Conservation (phyloP, 108 stramenopile species). For the Fistulifera solaris region DNA sequence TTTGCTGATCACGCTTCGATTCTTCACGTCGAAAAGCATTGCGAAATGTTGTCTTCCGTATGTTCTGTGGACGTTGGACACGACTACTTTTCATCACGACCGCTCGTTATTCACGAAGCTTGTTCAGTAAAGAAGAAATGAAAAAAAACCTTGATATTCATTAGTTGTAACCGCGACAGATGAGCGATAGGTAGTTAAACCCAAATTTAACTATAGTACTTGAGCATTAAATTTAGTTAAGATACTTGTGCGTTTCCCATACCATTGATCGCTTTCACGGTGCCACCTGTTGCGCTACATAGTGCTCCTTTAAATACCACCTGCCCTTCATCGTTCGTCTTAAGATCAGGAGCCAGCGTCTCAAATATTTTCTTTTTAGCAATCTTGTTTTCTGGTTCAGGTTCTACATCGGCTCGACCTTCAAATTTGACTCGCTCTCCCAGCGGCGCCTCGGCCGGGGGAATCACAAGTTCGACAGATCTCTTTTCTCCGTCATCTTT, state of each 20-base stretch:
- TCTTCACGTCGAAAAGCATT: too few species aligned
- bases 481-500: constrained; percentile 56
- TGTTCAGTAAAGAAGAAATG: too few species aligned
- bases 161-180: too few species aligned
- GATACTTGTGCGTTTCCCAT: constrained; percentile 78
- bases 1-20: too few species aligned
- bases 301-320: constrained; percentile 69
- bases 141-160: too few species aligned
- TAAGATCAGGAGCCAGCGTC: constrained; percentile 67
- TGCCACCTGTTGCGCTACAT: constrained; percentile 46
- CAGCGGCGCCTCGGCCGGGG: constrained; percentile 59
- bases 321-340: constrained; percentile 63
- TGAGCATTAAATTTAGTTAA: too few species aligned
- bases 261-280: constrained; percentile 63
- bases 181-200: too few species aligned
- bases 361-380: constrained; percentile 90
- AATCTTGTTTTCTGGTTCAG: constrained; percentile 80
- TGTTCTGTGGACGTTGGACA: too few species aligned
- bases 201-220: too few species aligned
- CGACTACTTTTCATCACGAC: too few species aligned
- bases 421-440: constrained; percentile 78
- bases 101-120: too few species aligned
- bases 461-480: constrained; percentile 69
- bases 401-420: constrained; percentile 47
- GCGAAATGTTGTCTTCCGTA: too few species aligned